Evolutionary conservation across 345 rosid species (phyloP), one percentile per base, ranked within the genome.

Genomic region (Euphorbia lathyris): DNA sequence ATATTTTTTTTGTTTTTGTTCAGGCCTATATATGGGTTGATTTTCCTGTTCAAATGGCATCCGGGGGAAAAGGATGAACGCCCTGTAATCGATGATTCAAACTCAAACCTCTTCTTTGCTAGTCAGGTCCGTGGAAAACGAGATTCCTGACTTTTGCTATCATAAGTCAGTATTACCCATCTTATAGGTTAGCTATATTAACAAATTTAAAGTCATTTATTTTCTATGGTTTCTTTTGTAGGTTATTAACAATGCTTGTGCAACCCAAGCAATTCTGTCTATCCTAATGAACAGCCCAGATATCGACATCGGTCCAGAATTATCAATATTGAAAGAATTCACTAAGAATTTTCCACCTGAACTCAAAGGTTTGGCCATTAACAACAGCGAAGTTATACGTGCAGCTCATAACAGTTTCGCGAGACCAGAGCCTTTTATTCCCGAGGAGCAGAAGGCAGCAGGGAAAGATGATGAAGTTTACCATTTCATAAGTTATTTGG

Each of bases 221-320:
- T 62, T 12, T 16, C 27, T 14, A 5, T 20, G 14, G 50, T 64
- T 13, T 68, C 1, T 26, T 14, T 59, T 66, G 23, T 59, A 94
- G 98, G 99, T 95, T 26, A 95, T 95, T 58, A 95, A 92, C 74
- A 92, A 95, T 83, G 99, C 99, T 51, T 95, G 99, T 83, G 99
- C 99, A 59, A 95, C 98, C 17, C 99, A 95, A 85, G 98, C 99
- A 7, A 95, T 95, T 71, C 69, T 95, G 68, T 90, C 99, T 9
- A 87, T 92, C 80, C 88, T 95, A 67, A 62, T 95, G 90, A 95
- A 95, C 78, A 86, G 91, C 76, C 84, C 96, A 9, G 97, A 88
- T 23, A 83, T 95, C 23, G 99, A 92, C 66, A 86, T 92, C 36
- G 99, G 99, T 57, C 92, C 94, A 3, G 99, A 95, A 73, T 64